These are phyloP conservation scores for Leccinum variicolor DNA, from an alignment of 768 basidiomycete genomes.

Conservation along the genomic window DNA sequence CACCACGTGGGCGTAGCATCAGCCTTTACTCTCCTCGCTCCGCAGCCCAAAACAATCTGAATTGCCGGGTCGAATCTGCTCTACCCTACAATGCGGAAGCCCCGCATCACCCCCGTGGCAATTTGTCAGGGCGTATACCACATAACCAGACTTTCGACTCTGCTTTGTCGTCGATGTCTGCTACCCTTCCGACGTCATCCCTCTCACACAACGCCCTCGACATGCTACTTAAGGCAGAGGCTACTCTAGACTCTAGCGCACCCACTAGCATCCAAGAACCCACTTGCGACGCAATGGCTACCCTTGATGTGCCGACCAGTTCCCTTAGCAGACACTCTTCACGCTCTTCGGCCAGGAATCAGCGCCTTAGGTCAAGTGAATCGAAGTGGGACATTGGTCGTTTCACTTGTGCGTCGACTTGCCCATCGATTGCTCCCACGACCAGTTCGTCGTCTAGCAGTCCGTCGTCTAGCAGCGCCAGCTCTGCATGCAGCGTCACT, in stretches of 20 bases:
- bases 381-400: slow-evolving; percentile 29
- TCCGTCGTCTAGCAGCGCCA: slow-evolving; percentile 22
- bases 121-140: slow-evolving; percentile 19
- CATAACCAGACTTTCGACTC: slow-evolving; percentile 25
- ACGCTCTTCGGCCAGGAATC: slow-evolving; percentile 27
- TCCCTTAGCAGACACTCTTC: slow-evolving; percentile 30
- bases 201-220: slow-evolving; percentile 30
- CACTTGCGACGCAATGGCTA: slow-evolving; percentile 22
- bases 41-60: slow-evolving; percentile 21
- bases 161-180: slow-evolving; percentile 20
- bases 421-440: slow-evolving; percentile 25
- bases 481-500: slow-evolving; percentile 25
- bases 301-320: slow-evolving; percentile 22
- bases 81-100: slow-evolving; percentile 33
- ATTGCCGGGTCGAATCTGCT: slow-evolving; percentile 16
- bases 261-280: slow-evolving; percentile 13
- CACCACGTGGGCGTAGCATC: slow-evolving; percentile 33
- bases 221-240: slow-evolving; percentile 31
- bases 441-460: slow-evolving; percentile 22
- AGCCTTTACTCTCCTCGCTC: slow-evolving; percentile 31
- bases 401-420: slow-evolving; percentile 28
- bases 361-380: slow-evolving; percentile 23
- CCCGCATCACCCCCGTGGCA: slow-evolving; percentile 28
- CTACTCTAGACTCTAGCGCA: slow-evolving; percentile 16
- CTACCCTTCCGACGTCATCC: slow-evolving; percentile 30